phyloP scores from a whole-genome alignment of 78 protist genomes.

The Cavenderia fasciculata region DNA sequence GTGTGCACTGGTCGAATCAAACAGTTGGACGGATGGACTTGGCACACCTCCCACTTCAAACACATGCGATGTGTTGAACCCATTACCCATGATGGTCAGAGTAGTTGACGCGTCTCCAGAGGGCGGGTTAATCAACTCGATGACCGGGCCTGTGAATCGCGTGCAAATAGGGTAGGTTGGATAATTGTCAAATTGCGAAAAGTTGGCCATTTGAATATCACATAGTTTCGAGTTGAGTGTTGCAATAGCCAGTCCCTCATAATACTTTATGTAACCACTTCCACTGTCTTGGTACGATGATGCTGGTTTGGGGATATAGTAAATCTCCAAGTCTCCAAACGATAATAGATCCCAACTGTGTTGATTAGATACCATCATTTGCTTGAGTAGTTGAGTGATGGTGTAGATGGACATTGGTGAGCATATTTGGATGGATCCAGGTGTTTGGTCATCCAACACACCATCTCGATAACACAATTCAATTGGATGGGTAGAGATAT shows the following conservation, averaged over 20 bases:
- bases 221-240: conserved; percentile 1
- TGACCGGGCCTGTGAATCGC: not conserved
- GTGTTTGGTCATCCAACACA: too few species aligned
- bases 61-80: not conserved
- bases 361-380: not conserved
- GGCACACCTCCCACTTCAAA: not conserved
- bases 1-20: too few species aligned
- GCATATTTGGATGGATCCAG: too few species aligned
- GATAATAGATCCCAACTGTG: too few species aligned
- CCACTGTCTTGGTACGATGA: too few species aligned
- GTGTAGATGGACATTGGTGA: not conserved
- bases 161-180: not conserved
- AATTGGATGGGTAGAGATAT: not conserved
- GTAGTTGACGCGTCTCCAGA: not conserved
- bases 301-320: conserved; percentile 4
- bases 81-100: not conserved
- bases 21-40: not conserved
- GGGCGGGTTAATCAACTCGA: too few species aligned
- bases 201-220: conserved; percentile 13
- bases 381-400: not conserved
- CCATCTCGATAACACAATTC: not conserved
- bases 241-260: not conserved
- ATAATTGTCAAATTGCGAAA: too few species aligned
- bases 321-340: not conserved
- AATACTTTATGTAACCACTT: not conserved